phyloP scores from a whole-genome alignment of 768 basidiomycete genomes.

The Suillus brevipes region DNA sequence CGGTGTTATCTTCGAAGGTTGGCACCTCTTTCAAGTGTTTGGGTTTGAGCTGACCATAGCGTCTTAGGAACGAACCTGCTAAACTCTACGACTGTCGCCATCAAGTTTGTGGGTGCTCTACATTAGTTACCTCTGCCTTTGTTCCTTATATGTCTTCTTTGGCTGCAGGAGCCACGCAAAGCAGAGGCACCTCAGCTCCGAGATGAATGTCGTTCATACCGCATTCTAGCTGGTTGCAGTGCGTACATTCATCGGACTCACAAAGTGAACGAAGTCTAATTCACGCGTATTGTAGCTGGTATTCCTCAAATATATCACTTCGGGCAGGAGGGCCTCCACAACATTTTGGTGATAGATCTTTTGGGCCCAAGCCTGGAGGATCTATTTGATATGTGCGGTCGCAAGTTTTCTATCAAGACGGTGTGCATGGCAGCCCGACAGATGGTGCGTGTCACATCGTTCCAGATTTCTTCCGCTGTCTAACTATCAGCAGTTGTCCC shows the following conservation, averaged over 20 bases:
- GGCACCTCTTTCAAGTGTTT: slow-evolving; percentile 10
- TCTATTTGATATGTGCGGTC: slow-evolving; percentile 97
- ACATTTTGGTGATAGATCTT: slow-evolving; percentile 97
- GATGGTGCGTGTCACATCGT: slow-evolving; percentile 59
- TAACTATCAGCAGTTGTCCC: slow-evolving; percentile 62
- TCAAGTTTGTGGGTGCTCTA: slow-evolving; percentile 90
- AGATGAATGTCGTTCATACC: slow-evolving; percentile 98
- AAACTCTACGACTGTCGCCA: slow-evolving; percentile 98
- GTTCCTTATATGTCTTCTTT: slow-evolving; percentile 17
- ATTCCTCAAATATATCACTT: slow-evolving; percentile 99
- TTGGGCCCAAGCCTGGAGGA: slow-evolving; percentile 97
- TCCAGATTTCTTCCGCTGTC: slow-evolving; percentile 9
- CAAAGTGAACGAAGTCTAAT: slow-evolving; percentile 12
- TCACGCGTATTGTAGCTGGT: slow-evolving; percentile 59
- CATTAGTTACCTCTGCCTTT: neutral
- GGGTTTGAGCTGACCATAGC: neutral
- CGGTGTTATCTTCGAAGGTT: slow-evolving; percentile 93
- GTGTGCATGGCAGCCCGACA: slow-evolving; percentile 99
- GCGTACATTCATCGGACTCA: slow-evolving; percentile 37
- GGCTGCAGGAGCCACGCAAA: slow-evolving; percentile 77
- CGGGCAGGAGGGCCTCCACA: slow-evolving; percentile 97
- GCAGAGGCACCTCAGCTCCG: slow-evolving; percentile 97
- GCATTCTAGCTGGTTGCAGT: slow-evolving; percentile 89
- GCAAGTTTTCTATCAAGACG: slow-evolving; percentile 97
- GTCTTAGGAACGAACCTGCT: slow-evolving; percentile 88